phyloP scores from a whole-genome alignment of 2,329 filamentous ascomycete species.

The Annulohypoxylon truncatum region DNA sequence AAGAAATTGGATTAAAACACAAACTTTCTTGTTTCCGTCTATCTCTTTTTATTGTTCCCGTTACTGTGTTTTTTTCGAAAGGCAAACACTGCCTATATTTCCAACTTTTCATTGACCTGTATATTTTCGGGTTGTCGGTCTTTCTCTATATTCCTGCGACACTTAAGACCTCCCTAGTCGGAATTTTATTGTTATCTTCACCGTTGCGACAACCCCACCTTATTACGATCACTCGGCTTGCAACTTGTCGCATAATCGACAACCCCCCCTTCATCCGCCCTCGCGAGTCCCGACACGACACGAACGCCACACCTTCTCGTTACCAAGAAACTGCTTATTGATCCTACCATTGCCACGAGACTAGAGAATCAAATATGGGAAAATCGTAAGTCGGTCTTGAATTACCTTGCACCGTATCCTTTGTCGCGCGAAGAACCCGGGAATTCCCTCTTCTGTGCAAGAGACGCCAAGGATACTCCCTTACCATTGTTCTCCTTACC shows the following conservation, averaged over 20 bases:
- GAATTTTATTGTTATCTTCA: slow-evolving; percentile 40
- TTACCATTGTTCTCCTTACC: slow-evolving; percentile 14
- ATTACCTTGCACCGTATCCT: slow-evolving; percentile 6
- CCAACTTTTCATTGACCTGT: slow-evolving; percentile 1
- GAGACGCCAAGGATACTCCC: slow-evolving; percentile 6
- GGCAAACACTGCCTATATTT: slow-evolving; percentile 4
- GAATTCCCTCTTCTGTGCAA: slow-evolving; percentile 19
- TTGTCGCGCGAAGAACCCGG: slow-evolving; percentile 17
- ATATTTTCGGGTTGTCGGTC: slow-evolving; percentile 4
- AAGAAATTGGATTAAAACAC: slow-evolving; percentile 11
- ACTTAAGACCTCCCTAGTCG: slow-evolving; percentile 33
- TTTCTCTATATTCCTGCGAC: slow-evolving; percentile 24
- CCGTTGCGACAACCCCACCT: slow-evolving; percentile 45
- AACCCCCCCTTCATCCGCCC: slow-evolving; percentile 26
- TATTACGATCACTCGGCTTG: slow-evolving; percentile 32
- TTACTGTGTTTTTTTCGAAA: background rate
- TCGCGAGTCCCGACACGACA: slow-evolving; percentile 19
- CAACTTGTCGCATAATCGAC: slow-evolving; percentile 44
- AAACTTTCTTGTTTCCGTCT: slow-evolving; percentile 13
- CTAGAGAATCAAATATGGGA: slow-evolving; percentile 43
- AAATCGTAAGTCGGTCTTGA: slow-evolving; percentile 47
- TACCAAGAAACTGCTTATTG: slow-evolving; percentile 1
- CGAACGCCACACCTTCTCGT: slow-evolving; percentile 17
- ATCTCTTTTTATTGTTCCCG: background rate
- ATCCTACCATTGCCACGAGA: slow-evolving; percentile 11